These are phyloP conservation scores for Diplodia corticola DNA, from an alignment of 2,329 filamentous ascomycete species.

Conservation along the genomic window DNA sequence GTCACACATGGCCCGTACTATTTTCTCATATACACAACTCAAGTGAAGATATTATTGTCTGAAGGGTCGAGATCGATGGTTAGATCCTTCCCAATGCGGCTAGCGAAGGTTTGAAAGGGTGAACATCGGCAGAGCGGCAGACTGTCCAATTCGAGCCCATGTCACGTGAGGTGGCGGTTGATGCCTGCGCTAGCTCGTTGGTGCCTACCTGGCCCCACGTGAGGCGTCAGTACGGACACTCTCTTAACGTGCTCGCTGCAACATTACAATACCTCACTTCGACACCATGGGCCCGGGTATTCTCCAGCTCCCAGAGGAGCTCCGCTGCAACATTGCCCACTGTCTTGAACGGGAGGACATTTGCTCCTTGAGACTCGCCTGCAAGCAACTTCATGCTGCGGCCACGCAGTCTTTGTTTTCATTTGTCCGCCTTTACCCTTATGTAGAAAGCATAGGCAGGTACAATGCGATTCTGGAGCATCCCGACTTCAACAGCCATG, in stretches of 20 bases:
- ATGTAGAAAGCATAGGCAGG: neutral
- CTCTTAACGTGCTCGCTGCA: neutral
- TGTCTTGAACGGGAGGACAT: neutral
- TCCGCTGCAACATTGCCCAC: neutral
- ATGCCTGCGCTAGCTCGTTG: neutral
- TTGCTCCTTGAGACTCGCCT: neutral
- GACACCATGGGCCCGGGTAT: neutral
- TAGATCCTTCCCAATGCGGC: no score
- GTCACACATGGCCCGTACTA: no score
- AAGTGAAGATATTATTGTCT: no score
- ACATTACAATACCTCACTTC: neutral
- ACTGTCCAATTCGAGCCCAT: neutral
- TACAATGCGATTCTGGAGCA: neutral
- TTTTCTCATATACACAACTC: no score
- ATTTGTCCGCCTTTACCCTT: neutral
- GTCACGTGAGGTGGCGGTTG: neutral
- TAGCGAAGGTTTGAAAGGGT: neutral
- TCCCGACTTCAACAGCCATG: neutral
- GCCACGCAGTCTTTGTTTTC: neutral
- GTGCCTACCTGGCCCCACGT: neutral
- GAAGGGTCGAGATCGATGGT: no score
- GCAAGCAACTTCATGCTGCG: neutral
- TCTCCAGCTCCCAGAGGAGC: neutral
- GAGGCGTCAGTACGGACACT: no score
- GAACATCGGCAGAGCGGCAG: no score